phyloP scores from a whole-genome alignment of 129 eudicot genomes.

The Pseudognaphalium luteoalbum region DNA sequence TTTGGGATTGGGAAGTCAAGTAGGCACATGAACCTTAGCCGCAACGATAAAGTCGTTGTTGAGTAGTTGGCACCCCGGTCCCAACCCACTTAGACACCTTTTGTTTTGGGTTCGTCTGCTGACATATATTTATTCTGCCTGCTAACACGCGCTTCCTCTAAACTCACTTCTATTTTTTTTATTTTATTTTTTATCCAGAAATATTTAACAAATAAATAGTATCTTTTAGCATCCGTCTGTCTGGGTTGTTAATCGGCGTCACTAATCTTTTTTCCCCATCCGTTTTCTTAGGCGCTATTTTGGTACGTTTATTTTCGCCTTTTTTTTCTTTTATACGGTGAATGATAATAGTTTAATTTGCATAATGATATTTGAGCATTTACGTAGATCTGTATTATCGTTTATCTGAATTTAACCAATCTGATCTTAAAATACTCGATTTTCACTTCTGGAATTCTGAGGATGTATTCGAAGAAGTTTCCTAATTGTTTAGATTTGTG shows the following conservation, averaged over 20 bases:
- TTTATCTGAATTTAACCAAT: conserved; percentile 11
- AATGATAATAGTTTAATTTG: background rate
- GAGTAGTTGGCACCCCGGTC: too few species aligned
- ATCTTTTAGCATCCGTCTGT: too few species aligned
- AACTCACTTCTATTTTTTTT: too few species aligned
- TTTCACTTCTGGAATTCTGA: conserved; percentile 6
- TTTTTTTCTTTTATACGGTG: too few species aligned
- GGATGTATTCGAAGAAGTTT: background rate
- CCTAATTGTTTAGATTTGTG: conserved; percentile 16
- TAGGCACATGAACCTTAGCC: too few species aligned
- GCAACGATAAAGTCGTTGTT: too few species aligned
- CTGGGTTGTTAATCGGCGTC: background rate
- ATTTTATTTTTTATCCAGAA: background rate
- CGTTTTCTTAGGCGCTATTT: conserved; percentile 30
- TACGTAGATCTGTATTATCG: conserved; percentile 13
- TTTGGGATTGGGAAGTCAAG: too few species aligned
- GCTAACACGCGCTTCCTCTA: background rate
- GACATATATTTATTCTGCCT: background rate
- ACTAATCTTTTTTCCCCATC: background rate
- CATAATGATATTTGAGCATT: conserved; percentile 11
- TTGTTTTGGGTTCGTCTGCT: too few species aligned
- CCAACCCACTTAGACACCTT: too few species aligned
- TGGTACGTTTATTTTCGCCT: conserved; percentile 5
- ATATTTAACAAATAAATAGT: background rate
- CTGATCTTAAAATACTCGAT: background rate